Conservation (phyloP, 148 eudicot species). For the Dysphania ambrosioides region DNA sequence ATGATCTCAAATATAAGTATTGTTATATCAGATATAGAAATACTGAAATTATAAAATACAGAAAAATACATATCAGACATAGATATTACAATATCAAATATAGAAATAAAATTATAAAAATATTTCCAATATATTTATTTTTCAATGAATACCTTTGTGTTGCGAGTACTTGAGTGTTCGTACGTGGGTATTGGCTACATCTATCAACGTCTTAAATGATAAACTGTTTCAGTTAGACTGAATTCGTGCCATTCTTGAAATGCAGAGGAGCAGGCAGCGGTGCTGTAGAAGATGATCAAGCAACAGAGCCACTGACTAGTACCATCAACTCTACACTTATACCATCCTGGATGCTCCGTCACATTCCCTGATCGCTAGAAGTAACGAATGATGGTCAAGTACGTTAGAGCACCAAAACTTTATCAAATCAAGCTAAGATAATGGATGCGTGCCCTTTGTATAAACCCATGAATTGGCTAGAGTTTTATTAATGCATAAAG, state of each 20-base stretch:
- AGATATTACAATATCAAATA: too few relatives aligned
- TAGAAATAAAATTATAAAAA: too few relatives aligned
- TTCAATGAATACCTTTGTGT: too few relatives aligned
- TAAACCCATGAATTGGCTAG: not conserved
- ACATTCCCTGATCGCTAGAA: constrained; percentile 27
- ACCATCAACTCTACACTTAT: constrained; percentile 12
- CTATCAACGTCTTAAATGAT: too few relatives aligned
- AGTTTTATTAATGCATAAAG: not conserved
- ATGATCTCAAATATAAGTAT: too few relatives aligned
- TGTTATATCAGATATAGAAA: too few relatives aligned
- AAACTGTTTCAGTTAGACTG: too few relatives aligned
- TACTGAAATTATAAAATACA: too few relatives aligned
- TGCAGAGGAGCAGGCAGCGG: constrained; percentile 32
- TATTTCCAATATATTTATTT: too few relatives aligned
- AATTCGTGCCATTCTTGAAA: not conserved
- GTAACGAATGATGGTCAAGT: not conserved
- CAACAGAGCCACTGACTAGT: constrained; percentile 17
- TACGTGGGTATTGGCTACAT: too few relatives aligned
- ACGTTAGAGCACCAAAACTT: not conserved
- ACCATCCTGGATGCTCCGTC: constrained; percentile 46
- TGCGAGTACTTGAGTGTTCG: too few relatives aligned
- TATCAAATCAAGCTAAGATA: not conserved
- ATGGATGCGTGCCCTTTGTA: not conserved
- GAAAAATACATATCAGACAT: too few relatives aligned
- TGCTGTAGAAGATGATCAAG: constrained; percentile 29